A percentile compares a stretch with the other conserved stretches of the same genome.
Conservation (phyloP, 2,329 filamentous ascomycete genomes). For the Blumeria graminis region DNA sequence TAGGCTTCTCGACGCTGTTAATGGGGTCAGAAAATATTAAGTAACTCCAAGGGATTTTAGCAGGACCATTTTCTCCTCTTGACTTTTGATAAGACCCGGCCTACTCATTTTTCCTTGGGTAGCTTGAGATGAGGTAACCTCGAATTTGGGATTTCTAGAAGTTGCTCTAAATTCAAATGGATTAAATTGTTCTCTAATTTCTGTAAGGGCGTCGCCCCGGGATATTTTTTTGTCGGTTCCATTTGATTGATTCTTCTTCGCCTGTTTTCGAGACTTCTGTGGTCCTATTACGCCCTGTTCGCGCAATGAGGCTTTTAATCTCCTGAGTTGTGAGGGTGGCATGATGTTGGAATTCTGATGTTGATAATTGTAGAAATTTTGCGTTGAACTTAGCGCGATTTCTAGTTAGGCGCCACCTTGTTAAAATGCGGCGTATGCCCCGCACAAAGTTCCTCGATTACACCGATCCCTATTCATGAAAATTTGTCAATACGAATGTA, state of each 20-base stretch:
- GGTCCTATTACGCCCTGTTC: conserved; percentile 79
- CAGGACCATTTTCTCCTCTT: conserved; percentile 61
- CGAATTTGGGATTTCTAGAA: conserved; percentile 57
- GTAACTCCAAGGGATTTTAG: not conserved
- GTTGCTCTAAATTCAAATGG: conserved; percentile 84
- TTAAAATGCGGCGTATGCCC: too few relatives aligned
- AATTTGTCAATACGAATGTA: conserved; percentile 6
- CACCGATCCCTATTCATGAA: too few relatives aligned
- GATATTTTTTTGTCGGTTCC: conserved; percentile 52
- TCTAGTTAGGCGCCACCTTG: too few relatives aligned
- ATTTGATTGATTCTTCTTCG: conserved; percentile 46
- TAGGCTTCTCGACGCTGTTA: conserved; percentile 7
- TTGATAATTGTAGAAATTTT: too few relatives aligned
- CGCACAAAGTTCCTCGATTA: too few relatives aligned
- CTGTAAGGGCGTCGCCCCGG: conserved; percentile 52
- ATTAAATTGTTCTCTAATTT: conserved; percentile 90
- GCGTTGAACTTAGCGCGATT: too few relatives aligned
- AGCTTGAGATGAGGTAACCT: conserved; percentile 34
- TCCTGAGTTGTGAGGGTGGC: conserved; percentile 91
- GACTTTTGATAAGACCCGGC: conserved; percentile 63
- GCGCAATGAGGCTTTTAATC: conserved; percentile 70
- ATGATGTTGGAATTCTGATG: conserved; percentile 24
- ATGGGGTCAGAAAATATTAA: not conserved
- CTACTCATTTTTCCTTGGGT: conserved; percentile 40
- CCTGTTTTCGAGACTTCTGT: conserved; percentile 88